These are phyloP conservation scores for Cyclotella atomus DNA, from an alignment of 108 stramenopile species.

Conservation along the genomic window DNA sequence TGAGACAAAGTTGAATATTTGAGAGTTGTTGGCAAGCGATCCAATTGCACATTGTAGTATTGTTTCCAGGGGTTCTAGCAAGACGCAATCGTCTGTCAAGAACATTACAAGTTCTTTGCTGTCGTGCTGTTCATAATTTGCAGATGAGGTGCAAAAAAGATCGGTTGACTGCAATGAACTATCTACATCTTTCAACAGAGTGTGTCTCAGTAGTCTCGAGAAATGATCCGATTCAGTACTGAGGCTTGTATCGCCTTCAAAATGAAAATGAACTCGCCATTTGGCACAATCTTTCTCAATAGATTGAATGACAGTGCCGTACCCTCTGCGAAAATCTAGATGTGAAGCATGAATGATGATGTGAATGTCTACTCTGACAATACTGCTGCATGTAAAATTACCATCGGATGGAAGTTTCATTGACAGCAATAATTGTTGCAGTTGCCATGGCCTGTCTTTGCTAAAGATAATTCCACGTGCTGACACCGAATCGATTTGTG, in stretches of 20 bases:
- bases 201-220: conserved; percentile 17
- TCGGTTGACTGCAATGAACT: too few relatives aligned
- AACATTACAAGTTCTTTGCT: conserved; percentile 42
- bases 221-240: conserved; percentile 14
- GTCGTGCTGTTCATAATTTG: neutral
- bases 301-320: conserved; percentile 8
- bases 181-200: neutral
- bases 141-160: neutral
- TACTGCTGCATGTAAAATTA: neutral
- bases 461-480: conserved; percentile 49
- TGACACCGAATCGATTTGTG: neutral
- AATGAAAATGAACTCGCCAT: conserved; percentile 17
- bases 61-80: conserved; percentile 39
- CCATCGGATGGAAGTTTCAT: conserved; percentile 37
- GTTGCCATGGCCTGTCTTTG: conserved; percentile 61
- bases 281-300: neutral
- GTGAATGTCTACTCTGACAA: conserved; percentile 5
- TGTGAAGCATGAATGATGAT: conserved; percentile 25
- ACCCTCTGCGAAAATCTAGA: conserved; percentile 2
- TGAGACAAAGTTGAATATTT: conserved; percentile 35
- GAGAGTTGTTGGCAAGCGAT: conserved; percentile 13
- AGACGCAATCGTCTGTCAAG: conserved; percentile 55
- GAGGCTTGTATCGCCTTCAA: conserved; percentile 5
- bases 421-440: conserved; percentile 42
- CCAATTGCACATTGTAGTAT: conserved; percentile 34